Evolutionary conservation across 2,329 filamentous ascomycete genomes (phyloP).

Genomic region (Colletotrichum tamarilloi): DNA sequence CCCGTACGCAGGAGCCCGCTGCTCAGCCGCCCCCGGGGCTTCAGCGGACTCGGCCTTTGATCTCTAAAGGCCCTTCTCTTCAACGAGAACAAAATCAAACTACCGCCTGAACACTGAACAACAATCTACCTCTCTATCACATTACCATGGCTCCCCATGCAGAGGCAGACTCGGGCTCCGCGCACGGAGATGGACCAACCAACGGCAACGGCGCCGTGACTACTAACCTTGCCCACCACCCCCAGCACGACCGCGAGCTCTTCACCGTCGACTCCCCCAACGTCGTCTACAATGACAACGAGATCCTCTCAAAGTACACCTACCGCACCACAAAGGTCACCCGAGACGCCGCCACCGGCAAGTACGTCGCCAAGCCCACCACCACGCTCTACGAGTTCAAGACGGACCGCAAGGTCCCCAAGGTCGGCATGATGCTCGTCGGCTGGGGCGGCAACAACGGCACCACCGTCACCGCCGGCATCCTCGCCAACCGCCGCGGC

Average conservation of each 20-base stretch:
- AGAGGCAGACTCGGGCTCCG: slow-evolving; percentile 65
- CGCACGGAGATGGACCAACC: slow-evolving; percentile 69
- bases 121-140: slow-evolving; percentile 36
- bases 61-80: slow-evolving; percentile 49
- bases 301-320: slow-evolving; percentile 94
- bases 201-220: slow-evolving; percentile 56
- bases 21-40: slow-evolving; percentile 88
- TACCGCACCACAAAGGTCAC: slow-evolving; percentile 93
- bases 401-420: slow-evolving; percentile 92
- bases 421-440: slow-evolving; percentile 96
- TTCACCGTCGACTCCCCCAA: slow-evolving; percentile 94
- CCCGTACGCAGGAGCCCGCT: slow-evolving; percentile 96
- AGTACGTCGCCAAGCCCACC: slow-evolving; percentile 85
- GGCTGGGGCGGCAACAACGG: slow-evolving; percentile 99
- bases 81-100: slow-evolving; percentile 59
- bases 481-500: slow-evolving; percentile 91
- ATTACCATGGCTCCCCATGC: slow-evolving; percentile 92
- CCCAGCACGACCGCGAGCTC: slow-evolving; percentile 63
- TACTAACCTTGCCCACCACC: slow-evolving; percentile 47
- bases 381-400: slow-evolving; percentile 97
- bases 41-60: slow-evolving; percentile 72
- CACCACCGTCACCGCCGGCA: slow-evolving; percentile 95
- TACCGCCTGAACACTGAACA: slow-evolving; percentile 35
- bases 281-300: slow-evolving; percentile 86
- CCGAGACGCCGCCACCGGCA: slow-evolving; percentile 73